Conservation (phyloP, 2,329 filamentous ascomycete species). For the Exophiala phaeomuriformis region DNA sequence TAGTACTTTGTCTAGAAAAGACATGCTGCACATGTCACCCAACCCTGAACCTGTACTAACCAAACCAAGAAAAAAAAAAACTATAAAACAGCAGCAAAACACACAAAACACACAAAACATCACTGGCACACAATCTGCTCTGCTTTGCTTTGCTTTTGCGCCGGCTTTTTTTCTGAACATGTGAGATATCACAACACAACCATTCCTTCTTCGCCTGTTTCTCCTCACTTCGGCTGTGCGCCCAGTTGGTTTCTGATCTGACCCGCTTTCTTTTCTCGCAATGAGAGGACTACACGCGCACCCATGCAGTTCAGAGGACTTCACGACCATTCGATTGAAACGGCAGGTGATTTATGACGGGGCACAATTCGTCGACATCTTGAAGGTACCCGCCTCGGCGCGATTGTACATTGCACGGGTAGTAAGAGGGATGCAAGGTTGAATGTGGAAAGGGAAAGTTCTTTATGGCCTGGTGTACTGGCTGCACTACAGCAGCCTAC, state of each 20-base stretch:
- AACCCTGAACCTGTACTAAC: not conserved
- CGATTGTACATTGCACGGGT: no score
- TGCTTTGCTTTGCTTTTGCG: not conserved
- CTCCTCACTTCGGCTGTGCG: not conserved
- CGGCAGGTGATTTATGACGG: no score
- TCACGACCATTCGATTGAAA: not conserved
- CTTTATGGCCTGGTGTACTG: no score
- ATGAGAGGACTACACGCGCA: no score
- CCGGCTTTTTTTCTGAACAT: constrained; percentile 19
- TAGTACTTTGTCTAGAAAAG: constrained; percentile 1
- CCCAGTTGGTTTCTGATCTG: not conserved
- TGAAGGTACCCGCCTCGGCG: no score
- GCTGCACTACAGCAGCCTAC: no score
- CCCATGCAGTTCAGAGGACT: no score
- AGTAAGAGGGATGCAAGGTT: no score
- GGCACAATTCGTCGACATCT: no score
- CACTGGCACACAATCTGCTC: no score
- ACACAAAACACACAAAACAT: not conserved
- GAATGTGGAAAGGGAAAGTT: no score
- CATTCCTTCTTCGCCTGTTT: not conserved
- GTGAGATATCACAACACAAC: constrained; percentile 4
- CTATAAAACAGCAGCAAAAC: constrained; percentile 1
- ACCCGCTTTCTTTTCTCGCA: no score
- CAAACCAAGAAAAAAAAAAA: constrained; percentile 4
- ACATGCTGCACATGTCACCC: constrained; percentile 15